Conservation (phyloP, 1,284 basidiomycete species). For the Ceratobasidium papillatum region DNA sequence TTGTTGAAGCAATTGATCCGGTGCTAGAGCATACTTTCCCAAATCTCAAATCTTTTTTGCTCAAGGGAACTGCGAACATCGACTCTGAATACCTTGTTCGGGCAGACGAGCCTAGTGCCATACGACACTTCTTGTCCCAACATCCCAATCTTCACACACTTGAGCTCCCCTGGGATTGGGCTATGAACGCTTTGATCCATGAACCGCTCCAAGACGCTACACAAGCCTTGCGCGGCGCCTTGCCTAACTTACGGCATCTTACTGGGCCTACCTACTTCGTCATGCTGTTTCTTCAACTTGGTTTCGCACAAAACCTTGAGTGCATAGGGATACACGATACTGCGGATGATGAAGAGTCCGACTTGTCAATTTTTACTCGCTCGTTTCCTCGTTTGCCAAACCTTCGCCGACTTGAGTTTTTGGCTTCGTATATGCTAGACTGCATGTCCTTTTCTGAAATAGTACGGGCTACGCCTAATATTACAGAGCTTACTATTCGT, state of each 20-base stretch:
- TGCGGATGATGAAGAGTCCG: constrained; percentile 20
- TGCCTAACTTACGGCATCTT: constrained; percentile 20
- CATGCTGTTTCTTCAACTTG: constrained; percentile 10
- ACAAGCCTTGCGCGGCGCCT: background rate
- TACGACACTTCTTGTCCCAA: constrained; percentile 23
- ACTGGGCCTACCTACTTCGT: constrained; percentile 20
- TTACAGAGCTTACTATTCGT: constrained; percentile 14
- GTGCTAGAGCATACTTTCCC: constrained; percentile 19
- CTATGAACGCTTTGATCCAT: constrained; percentile 23
- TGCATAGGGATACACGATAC: constrained; percentile 17
- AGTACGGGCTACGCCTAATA: background rate
- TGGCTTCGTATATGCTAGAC: constrained; percentile 30
- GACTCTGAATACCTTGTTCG: constrained; percentile 24
- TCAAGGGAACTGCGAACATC: constrained; percentile 28
- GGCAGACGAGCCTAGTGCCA: background rate
- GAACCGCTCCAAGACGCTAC: background rate
- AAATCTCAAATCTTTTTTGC: background rate
- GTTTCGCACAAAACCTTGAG: constrained; percentile 19
- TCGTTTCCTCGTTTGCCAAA: constrained; percentile 21
- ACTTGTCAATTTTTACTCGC: background rate
- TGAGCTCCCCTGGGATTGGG: constrained; percentile 36
- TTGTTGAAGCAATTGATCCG: constrained; percentile 28
- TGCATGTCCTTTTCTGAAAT: constrained; percentile 6
- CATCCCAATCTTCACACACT: constrained; percentile 20
- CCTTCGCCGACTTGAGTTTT: constrained; percentile 20